phyloP scores from a whole-genome alignment of 2,329 filamentous ascomycete genomes.

The Pyricularia pennisetigena region DNA sequence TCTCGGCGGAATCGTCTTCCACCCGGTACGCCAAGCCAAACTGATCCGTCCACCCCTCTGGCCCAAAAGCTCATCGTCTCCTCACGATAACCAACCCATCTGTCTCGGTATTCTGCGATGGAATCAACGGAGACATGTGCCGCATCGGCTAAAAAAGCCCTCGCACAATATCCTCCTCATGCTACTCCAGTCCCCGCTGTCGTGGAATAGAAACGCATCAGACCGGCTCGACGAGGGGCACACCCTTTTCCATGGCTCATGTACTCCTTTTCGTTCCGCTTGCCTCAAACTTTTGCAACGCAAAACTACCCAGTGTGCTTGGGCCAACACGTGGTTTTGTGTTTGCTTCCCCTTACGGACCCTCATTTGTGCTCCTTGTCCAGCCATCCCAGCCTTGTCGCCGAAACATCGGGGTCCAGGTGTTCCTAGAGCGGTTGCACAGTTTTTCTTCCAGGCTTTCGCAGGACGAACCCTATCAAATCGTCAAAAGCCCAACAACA shows the following conservation, averaged over 20 bases:
- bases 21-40: not conserved
- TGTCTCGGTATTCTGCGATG: not conserved
- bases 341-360: not conserved
- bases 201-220: not conserved
- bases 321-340: not conserved
- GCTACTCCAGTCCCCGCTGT: not conserved
- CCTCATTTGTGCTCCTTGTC: not conserved
- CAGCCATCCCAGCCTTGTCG: not conserved
- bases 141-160: not conserved
- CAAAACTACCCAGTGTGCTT: not conserved
- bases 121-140: not conserved
- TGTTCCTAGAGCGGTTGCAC: not conserved
- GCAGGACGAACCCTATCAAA: not conserved
- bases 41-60: not conserved
- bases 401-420: not conserved
- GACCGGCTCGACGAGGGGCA: not conserved
- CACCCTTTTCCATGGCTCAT: not conserved
- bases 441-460: not conserved
- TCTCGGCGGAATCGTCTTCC: not conserved
- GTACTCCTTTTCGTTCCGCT: not conserved
- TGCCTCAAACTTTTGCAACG: not conserved
- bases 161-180: not conserved
- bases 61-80: not conserved
- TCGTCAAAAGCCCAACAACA: not conserved
- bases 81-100: too few relatives aligned